phyloP scores from a whole-genome alignment of 2,329 filamentous ascomycete species.

The Apiospora kogelbergensis region DNA sequence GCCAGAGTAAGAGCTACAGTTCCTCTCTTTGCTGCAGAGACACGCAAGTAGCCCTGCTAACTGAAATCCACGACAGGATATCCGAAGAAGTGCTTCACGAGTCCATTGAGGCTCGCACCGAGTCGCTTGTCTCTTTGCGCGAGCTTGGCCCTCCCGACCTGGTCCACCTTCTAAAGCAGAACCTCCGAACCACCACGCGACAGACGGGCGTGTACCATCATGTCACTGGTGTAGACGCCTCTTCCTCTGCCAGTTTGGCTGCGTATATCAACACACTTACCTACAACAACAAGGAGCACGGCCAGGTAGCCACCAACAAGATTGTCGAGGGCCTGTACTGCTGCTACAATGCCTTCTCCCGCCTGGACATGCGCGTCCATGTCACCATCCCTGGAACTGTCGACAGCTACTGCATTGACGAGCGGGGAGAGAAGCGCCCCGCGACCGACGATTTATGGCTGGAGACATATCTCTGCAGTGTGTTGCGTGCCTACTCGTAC shows the following conservation, averaged over 20 bases:
- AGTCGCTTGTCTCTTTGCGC: constrained; percentile 79
- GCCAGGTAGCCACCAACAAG: constrained; percentile 74
- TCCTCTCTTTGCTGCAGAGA: no score
- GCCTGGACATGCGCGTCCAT: constrained; percentile 97
- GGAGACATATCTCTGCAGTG: constrained; percentile 94
- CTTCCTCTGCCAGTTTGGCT: constrained; percentile 92
- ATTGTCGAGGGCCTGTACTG: constrained; percentile 94
- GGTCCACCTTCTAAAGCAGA: constrained; percentile 86
- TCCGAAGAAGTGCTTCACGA: constrained; percentile 92
- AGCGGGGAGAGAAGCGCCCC: constrained; percentile 90
- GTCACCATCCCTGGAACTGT: constrained; percentile 96
- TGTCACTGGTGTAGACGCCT: constrained; percentile 95
- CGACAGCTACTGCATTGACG: constrained; percentile 96
- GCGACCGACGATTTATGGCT: constrained; percentile 94
- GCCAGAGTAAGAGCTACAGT: constrained; percentile 28
- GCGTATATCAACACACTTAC: constrained; percentile 98
- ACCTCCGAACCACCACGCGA: constrained; percentile 55
- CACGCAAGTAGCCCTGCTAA: constrained; percentile 5
- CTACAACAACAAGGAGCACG: constrained; percentile 74
- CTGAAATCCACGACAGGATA: constrained; percentile 57
- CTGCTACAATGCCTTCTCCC: constrained; percentile 99
- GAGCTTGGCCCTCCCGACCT: constrained; percentile 95
- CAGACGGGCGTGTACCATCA: constrained; percentile 96
- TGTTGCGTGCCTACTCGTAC: constrained; percentile 92
- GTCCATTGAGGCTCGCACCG: constrained; percentile 88